Percentiles rank a stretch among this genome's conserved stretches.
Conservation (phyloP, 441 rosid genomes). For the Theobroma grandiflorum region DNA sequence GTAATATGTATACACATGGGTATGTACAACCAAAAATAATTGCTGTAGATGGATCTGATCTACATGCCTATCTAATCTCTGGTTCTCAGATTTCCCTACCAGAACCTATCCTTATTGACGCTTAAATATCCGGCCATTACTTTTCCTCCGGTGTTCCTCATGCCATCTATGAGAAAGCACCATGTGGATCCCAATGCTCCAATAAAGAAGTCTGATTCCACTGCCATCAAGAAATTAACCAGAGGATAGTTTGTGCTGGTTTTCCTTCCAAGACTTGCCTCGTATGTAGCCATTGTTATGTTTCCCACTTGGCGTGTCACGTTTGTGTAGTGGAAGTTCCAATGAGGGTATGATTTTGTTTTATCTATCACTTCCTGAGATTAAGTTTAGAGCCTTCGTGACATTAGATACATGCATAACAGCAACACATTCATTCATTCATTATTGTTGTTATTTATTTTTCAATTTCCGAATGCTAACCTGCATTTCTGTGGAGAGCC, state of each 20-base stretch:
- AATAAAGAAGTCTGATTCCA: slow-evolving; percentile 84
- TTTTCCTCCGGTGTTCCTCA: slow-evolving; percentile 97
- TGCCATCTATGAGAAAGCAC: slow-evolving; percentile 95
- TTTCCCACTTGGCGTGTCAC: slow-evolving; percentile 87
- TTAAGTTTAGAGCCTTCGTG: neutral
- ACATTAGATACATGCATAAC: neutral
- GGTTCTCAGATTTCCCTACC: slow-evolving; percentile 51
- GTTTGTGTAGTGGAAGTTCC: slow-evolving; percentile 86
- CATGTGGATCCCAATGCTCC: slow-evolving; percentile 98
- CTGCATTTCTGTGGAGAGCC: slow-evolving; percentile 98
- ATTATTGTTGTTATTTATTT: neutral
- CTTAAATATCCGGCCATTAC: slow-evolving; percentile 93
- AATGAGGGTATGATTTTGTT: slow-evolving; percentile 51
- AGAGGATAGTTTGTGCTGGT: slow-evolving; percentile 92
- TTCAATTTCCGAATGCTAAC: slow-evolving; percentile 30
- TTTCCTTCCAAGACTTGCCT: slow-evolving; percentile 90
- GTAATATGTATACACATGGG: neutral
- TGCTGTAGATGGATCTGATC: slow-evolving; percentile 3
- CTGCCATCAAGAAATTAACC: slow-evolving; percentile 92
- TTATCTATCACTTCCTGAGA: slow-evolving; percentile 72
- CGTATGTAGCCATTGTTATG: slow-evolving; percentile 77
- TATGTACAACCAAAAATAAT: neutral
- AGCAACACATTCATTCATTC: neutral
- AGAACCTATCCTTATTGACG: slow-evolving; percentile 92
- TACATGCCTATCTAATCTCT: slow-evolving; percentile 12